Evolutionary conservation across 305 asterid genomes (phyloP), one percentile per base, ranked within the genome.

Genomic region (Withania somnifera): DNA sequence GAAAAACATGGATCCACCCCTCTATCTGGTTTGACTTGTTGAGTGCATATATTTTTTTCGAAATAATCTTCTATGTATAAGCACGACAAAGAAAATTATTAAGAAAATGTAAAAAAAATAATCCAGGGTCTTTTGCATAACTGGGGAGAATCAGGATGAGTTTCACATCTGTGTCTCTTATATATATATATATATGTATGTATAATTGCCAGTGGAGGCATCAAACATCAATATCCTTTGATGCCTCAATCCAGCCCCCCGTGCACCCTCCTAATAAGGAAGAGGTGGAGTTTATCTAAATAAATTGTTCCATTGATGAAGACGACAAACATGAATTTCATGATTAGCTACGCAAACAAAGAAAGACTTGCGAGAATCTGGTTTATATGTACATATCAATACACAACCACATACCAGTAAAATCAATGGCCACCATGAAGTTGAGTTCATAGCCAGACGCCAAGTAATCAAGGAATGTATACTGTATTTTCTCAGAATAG

Each of bases 391-490:
- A 28, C 69, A 61, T 26, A 28, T 47, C 26, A 47, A 24, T 26
- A 20, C 17, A 30, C 80, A 51, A 76, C 6, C 61, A 82, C 66
- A 77, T 90, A 96, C 99, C 98, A 56, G 99, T 96, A 90, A 94
- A 96, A 89, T 96, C 99, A 85, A 96, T 86, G 47, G 98, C 99
- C 83, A 93, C 98, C 99, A 96, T 96, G 91, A 96, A 96, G 90
- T 93, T 96, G 87, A 96, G 90, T 90, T 94, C 98, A 86, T 87
- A 94, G 83, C 98, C 99, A 81, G 92, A 94, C 80, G 92, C 88
- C 89, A 94, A 84, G 91, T 94, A 96, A 88, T 96, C 99, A 19
- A 96, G 97, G 89, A 94, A 96, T 28, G 98, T 90, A 86, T 94
- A 92, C 85, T 90, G 91, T 77, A 85, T 87, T 77, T 88, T 96